A percentile compares a stretch with the other conserved stretches of the same genome.
phyloP scores from a whole-genome alignment of 805 yeast genomes.

The Ogataea zsoltii region DNA sequence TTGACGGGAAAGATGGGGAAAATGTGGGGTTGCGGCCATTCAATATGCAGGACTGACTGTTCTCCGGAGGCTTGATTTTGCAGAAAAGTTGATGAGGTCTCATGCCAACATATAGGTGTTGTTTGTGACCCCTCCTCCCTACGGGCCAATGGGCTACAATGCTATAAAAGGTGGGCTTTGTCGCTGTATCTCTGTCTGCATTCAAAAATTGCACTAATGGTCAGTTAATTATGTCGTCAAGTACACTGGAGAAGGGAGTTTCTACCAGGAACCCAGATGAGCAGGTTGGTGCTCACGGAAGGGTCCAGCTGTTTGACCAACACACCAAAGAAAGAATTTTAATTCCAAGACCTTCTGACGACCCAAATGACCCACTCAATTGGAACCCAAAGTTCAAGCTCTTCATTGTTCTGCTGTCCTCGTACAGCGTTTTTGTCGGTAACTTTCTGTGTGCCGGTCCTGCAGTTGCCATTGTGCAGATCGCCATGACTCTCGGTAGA shows the following conservation, averaged over 20 bases:
- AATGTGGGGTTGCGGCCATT: conserved; percentile 1
- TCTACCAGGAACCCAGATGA: not conserved
- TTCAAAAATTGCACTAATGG: too few relatives aligned
- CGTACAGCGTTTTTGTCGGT: conserved; percentile 12
- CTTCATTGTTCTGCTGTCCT: conserved; percentile 7
- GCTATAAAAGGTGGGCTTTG: too few relatives aligned
- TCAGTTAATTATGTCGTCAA: conserved; percentile 7
- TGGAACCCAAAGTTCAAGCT: conserved; percentile 41
- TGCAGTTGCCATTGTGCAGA: conserved; percentile 7
- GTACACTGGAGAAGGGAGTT: conserved; percentile 14
- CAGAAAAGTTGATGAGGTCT: too few relatives aligned
- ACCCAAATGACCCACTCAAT: conserved; percentile 69
- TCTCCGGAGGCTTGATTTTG: not conserved
- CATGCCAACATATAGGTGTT: too few relatives aligned
- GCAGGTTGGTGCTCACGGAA: conserved; percentile 3
- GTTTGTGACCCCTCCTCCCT: too few relatives aligned
- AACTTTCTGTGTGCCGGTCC: conserved; percentile 13
- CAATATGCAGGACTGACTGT: not conserved
- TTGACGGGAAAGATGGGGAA: conserved; percentile 3
- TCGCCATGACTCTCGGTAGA: conserved; percentile 5
- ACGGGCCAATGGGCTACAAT: too few relatives aligned
- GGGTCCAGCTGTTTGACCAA: conserved; percentile 9
- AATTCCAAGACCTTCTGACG: conserved; percentile 64
- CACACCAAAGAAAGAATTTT: conserved; percentile 33
- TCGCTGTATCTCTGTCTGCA: too few relatives aligned